These are phyloP conservation scores for Stropharia rugosoannulata DNA, from an alignment of 768 basidiomycete species.

Conservation along the genomic window DNA sequence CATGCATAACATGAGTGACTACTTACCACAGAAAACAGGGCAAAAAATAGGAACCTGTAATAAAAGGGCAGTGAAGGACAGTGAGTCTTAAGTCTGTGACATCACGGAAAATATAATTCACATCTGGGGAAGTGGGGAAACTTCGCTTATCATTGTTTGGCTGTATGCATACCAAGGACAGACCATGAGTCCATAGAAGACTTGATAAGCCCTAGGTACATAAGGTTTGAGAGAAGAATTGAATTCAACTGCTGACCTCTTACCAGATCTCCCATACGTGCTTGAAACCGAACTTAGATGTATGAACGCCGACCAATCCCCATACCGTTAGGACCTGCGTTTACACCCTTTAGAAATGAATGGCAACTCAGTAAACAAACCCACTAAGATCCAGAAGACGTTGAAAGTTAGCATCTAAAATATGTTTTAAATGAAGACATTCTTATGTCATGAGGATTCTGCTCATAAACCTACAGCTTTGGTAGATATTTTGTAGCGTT, in stretches of 20 bases:
- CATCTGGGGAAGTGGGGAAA: constrained; percentile 73
- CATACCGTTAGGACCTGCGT: constrained; percentile 61
- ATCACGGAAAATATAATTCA: constrained; percentile 21
- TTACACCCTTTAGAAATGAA: neutral
- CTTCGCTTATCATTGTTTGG: constrained; percentile 82
- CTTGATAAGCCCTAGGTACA: constrained; percentile 58
- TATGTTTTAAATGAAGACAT: neutral
- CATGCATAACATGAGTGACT: neutral
- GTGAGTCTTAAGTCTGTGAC: neutral
- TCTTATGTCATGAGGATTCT: neutral
- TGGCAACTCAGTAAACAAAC: constrained; percentile 9
- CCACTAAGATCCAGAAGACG: constrained; percentile 68
- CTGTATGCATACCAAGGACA: constrained; percentile 84
- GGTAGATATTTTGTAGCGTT: constrained; percentile 59
- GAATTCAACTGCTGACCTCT: constrained; percentile 9
- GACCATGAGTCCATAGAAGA: constrained; percentile 69
- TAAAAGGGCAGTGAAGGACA: constrained; percentile 8
- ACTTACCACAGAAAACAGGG: constrained; percentile 67
- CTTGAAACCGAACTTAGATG: constrained; percentile 75
- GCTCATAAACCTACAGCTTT: constrained; percentile 45
- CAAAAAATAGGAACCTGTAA: constrained; percentile 67
- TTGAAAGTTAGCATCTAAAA: constrained; percentile 69
- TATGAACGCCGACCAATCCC: constrained; percentile 79
- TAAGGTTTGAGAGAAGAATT: neutral
- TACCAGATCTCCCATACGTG: constrained; percentile 82